Evolutionary conservation across 768 basidiomycete genomes (phyloP).

Genomic region (Lyophyllum semitale): DNA sequence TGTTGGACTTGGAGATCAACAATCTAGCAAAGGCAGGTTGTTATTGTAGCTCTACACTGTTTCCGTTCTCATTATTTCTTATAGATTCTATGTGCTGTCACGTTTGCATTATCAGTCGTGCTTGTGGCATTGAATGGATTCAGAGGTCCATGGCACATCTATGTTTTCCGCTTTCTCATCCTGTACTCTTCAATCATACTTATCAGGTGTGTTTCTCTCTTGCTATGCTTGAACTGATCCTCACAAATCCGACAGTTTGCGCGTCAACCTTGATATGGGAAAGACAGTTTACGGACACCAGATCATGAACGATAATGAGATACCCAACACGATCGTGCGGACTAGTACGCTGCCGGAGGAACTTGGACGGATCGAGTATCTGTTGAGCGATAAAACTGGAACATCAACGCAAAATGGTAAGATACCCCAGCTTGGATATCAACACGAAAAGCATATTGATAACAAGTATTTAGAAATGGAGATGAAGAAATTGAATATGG

Average conservation of each 20-base stretch:
- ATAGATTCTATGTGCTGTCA: conserved; percentile 92
- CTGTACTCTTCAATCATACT: conserved; percentile 99
- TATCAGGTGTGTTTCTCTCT: conserved; percentile 72
- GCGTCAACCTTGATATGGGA: conserved; percentile 99
- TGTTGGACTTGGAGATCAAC: conserved; percentile 94
- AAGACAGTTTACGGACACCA: conserved; percentile 97
- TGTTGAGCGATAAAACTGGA: conserved; percentile 97
- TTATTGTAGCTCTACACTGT: neutral
- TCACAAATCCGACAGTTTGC: conserved; percentile 56
- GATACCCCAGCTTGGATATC: conserved; percentile 18
- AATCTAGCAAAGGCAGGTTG: conserved; percentile 88
- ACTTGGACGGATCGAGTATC: conserved; percentile 91
- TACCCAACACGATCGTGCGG: conserved; percentile 92
- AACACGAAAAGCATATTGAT: neutral
- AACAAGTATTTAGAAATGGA: conserved; percentile 80
- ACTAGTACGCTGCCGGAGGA: conserved; percentile 99
- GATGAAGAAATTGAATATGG: conserved; percentile 98
- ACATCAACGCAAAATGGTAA: conserved; percentile 96
- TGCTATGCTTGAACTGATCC: neutral
- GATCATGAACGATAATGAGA: conserved; percentile 92
- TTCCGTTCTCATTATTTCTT: neutral
- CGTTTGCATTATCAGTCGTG: conserved; percentile 86
- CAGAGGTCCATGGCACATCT: conserved; percentile 93
- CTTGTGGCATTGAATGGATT: conserved; percentile 97
- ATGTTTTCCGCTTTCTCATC: conserved; percentile 95